Base-by-base conservation (phyloP, 805 yeast genomes). In the Kodamaea lidongshanica region DNA sequence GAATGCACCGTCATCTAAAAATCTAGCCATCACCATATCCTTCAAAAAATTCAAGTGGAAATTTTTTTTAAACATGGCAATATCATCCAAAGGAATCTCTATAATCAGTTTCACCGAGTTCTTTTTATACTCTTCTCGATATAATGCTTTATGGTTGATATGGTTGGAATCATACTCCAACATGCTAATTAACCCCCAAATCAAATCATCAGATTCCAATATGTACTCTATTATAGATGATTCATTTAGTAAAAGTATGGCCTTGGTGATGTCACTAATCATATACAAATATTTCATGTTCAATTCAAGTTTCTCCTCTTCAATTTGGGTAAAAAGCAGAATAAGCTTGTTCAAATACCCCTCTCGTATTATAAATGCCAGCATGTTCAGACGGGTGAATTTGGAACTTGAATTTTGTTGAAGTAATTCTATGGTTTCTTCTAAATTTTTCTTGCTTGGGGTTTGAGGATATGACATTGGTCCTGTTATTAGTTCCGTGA, bases 141-240 rank as follows among this genome's bases (percentile, higher is more conserved):
- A 85, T 43, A 84, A 80, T 4, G 95, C 85, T 53, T 85, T 87
- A 40, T 69, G 67, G 9, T 67, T 66, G 1, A 96, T 95, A 45
- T 72, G 85, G 34, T 84, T 94, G 0, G 92, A 82, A 52, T 92
- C 96, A 53, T 86, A 62, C 53, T 92, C 98, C 27, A 89, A 56
- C 8, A 86, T 80, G 1, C 95, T 95, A 8, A 79, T 70, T 3
- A 85, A 58, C 1, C 82, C 81, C 44, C 52, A 26, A 7, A 61
- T 47, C 22, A 53, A 58, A 7, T 47, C 48, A 28, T 60, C 65
- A 6, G 49, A 36, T 4, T 50, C 42, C 4, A 62, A 37, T 8
- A 64, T 47, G 25, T 53, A 56, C 26, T 60, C 67, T 9, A 64
- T 38, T 8, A 64, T 39, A 5, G 42, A 13, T 5, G 50, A 40